Evolutionary conservation across 2,329 filamentous ascomycete species (phyloP), one percentile per base, ranked within the genome.

Genomic region (Hymenotorrendiella dingleyae): DNA sequence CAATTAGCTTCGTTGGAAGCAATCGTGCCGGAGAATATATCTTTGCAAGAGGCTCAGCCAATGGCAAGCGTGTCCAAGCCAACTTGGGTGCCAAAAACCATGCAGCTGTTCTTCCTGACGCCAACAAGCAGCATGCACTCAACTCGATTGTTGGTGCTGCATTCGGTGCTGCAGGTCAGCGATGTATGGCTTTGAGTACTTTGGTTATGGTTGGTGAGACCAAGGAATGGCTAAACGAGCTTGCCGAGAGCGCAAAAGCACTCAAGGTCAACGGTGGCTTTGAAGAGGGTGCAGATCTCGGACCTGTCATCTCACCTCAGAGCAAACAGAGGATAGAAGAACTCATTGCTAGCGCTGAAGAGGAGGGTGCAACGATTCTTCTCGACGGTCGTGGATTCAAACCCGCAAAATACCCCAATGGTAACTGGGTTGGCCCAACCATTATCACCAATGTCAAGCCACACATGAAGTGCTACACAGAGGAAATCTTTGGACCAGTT

Each of bases 21-120:
- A 93, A 93, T 73, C 86, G 87, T 72, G 87, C 86, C 6, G 86
- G 86, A 59, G 85, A 91, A 68, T 93, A 93, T 70, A 93, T 93
- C 64, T 93, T 81, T 67, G 67, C 71, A 42, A 79, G 85, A 43
- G 86, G 80, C 23, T 88, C 84, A 1, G 86, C 85, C 59, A 88
- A 91, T 58, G 86, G 87, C 60, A 93, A 93, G 76, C 83, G 86
- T 58, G 85, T 90, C 23, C 87, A 93, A 69, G 86, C 86, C 63
- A 93, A 93, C 67, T 69, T 93, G 48, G 87, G 86, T 29, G 86
- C 86, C 54, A 93, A 93, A 76, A 93, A 93, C 73, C 86, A 93
- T 64, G 86, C 86, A 21, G 84, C 84, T 40, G 81, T 93, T 22
- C 76, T 91, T 48, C 86, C 86, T 14, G 86, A 93, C 70, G 85